phyloP scores from a whole-genome alignment of 2,329 filamentous ascomycete species.

The Sclerotinia sclerotiorum region DNA sequence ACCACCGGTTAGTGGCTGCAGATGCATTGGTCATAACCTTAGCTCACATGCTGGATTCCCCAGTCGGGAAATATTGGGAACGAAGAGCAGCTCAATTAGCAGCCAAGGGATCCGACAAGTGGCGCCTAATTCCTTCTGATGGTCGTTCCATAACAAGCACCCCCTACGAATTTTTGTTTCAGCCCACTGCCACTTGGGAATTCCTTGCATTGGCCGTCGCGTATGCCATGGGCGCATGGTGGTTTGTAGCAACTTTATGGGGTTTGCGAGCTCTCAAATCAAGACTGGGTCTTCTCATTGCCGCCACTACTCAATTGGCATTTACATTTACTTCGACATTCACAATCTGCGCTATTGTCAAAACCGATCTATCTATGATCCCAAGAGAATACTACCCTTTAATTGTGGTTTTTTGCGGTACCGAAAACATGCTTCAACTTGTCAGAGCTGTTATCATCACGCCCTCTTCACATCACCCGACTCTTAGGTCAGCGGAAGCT shows the following conservation, averaged over 20 bases:
- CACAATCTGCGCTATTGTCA: slow-evolving; percentile 73
- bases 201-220: slow-evolving; percentile 62
- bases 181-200: slow-evolving; percentile 68
- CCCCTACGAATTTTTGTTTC: slow-evolving; percentile 77
- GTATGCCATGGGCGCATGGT: slow-evolving; percentile 62
- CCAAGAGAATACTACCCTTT: slow-evolving; percentile 73
- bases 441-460: slow-evolving; percentile 77
- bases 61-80: slow-evolving; percentile 65
- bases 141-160: slow-evolving; percentile 56
- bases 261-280: slow-evolving; percentile 75
- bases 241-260: slow-evolving; percentile 66
- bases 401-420: slow-evolving; percentile 70
- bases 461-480: slow-evolving; percentile 65
- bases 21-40: slow-evolving; percentile 79
- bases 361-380: slow-evolving; percentile 72
- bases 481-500: slow-evolving; percentile 68
- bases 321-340: slow-evolving; percentile 77
- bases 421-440: slow-evolving; percentile 76
- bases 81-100: slow-evolving; percentile 56
- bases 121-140: slow-evolving; percentile 64
- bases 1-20: slow-evolving; percentile 65
- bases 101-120: slow-evolving; percentile 50
- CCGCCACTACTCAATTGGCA: slow-evolving; percentile 67
- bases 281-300: slow-evolving; percentile 68
- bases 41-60: slow-evolving; percentile 65